phyloP scores from a whole-genome alignment of 148 eudicot species.

The Beta vulgaris region DNA sequence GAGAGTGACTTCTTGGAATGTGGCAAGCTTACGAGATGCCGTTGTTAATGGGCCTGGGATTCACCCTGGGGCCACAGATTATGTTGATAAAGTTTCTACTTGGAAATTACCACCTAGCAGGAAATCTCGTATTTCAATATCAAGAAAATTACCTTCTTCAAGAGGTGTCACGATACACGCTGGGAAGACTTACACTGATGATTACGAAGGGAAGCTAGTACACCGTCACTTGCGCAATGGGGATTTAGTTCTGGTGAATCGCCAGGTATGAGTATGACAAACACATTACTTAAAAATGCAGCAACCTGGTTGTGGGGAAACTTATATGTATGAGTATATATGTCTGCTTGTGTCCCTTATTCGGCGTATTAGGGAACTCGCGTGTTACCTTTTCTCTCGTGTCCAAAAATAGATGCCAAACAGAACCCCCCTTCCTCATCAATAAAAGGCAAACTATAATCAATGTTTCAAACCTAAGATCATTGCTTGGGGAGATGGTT shows the following conservation, averaged over 20 bases:
- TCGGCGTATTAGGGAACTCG: too few relatives aligned
- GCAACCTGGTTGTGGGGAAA: neutral
- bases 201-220: constrained; percentile 84
- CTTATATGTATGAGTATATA: neutral
- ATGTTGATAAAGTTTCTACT: constrained; percentile 61
- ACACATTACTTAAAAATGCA: neutral
- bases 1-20: constrained; percentile 95
- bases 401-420: too few relatives aligned
- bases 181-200: constrained; percentile 50
- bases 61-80: constrained; percentile 88
- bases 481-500: too few relatives aligned
- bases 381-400: too few relatives aligned
- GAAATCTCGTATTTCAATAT: constrained; percentile 61
- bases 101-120: constrained; percentile 44
- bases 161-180: constrained; percentile 67
- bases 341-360: neutral
- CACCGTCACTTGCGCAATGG: constrained; percentile 89
- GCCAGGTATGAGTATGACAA: constrained; percentile 65
- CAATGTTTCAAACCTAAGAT: too few relatives aligned
- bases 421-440: too few relatives aligned
- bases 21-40: constrained; percentile 59
- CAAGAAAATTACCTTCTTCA: constrained; percentile 86
- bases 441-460: too few relatives aligned
- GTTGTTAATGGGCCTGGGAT: constrained; percentile 79
- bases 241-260: constrained; percentile 88